phyloP scores from a whole-genome alignment of 2,329 filamentous ascomycete species.

The Trichoderma arundinaceum region DNA sequence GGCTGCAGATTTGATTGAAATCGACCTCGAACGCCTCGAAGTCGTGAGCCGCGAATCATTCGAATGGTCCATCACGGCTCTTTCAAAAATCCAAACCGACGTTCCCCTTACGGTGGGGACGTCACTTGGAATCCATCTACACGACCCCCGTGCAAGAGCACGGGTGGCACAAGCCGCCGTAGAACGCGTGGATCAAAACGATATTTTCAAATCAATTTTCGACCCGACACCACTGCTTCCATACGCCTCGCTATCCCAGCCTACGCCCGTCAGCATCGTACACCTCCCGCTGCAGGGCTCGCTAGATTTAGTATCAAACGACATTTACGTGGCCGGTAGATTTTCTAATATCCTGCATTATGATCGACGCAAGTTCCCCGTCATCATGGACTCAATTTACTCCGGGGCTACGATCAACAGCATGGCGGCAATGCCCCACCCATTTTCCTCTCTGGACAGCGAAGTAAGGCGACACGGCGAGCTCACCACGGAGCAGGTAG shows the following conservation, averaged over 20 bases:
- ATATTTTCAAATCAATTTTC: conserved; percentile 51
- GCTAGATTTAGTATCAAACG: conserved; percentile 65
- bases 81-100: conserved; percentile 71
- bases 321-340: conserved; percentile 87
- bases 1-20: conserved; percentile 68
- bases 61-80: conserved; percentile 80
- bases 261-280: conserved; percentile 81
- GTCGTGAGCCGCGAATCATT: conserved; percentile 73
- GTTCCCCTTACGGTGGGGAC: conserved; percentile 85
- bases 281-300: conserved; percentile 68
- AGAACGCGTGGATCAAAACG: conserved; percentile 47
- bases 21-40: conserved; percentile 77
- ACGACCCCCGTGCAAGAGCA: conserved; percentile 69
- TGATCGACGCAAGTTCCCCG: conserved; percentile 83
- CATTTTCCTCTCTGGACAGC: conserved; percentile 67
- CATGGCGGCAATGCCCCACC: conserved; percentile 71
- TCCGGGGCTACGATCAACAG: conserved; percentile 80
- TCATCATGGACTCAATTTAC: conserved; percentile 77
- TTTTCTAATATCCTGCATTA: conserved; percentile 91
- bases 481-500: conserved; percentile 60
- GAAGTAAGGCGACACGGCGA: conserved; percentile 62
- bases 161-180: conserved; percentile 42
- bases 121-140: conserved; percentile 77
- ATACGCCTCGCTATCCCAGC: conserved; percentile 77
- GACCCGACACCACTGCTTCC: conserved; percentile 59